Percentiles rank a stretch among this genome's conserved stretches.
These are phyloP conservation scores for Wallacemonas sp. DNA, from an alignment of 208 protist species.

Conservation along the genomic window DNA sequence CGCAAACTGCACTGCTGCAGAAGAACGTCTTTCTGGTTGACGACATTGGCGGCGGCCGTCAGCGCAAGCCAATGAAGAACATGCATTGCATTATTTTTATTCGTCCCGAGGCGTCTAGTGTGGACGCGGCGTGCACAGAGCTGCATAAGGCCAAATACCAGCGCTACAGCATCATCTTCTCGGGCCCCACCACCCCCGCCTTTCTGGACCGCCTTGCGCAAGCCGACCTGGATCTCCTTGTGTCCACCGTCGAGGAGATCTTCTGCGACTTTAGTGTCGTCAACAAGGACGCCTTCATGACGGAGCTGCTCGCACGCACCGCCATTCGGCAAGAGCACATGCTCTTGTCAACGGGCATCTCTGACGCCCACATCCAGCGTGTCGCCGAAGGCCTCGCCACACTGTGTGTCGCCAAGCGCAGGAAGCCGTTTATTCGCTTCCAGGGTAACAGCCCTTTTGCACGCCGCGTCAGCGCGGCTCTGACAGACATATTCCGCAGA, in stretches of 20 bases:
- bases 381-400: slow-evolving; percentile 72
- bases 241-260: slow-evolving; percentile 93
- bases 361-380: slow-evolving; percentile 30
- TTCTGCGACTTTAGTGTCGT: slow-evolving; percentile 95
- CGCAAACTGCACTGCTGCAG: slow-evolving; percentile 94
- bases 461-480: slow-evolving; percentile 60
- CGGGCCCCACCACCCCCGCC: slow-evolving; percentile 71
- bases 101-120: slow-evolving; percentile 90
- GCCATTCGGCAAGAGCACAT: slow-evolving; percentile 35
- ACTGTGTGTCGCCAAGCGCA: slow-evolving; percentile 76
- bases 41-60: slow-evolving; percentile 55
- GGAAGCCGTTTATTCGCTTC: slow-evolving; percentile 68
- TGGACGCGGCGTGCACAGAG: slow-evolving; percentile 83
- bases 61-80: slow-evolving; percentile 89
- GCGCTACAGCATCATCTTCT: slow-evolving; percentile 88
- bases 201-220: slow-evolving; percentile 92
- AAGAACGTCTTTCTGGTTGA: slow-evolving; percentile 97
- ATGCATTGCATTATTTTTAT: slow-evolving; percentile 93
- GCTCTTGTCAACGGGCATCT: slow-evolving; percentile 33
- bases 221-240: slow-evolving; percentile 89
- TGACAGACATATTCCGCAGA: slow-evolving; percentile 63
- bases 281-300: slow-evolving; percentile 82
- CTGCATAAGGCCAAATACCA: slow-evolving; percentile 87
- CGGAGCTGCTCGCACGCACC: slow-evolving; percentile 24
- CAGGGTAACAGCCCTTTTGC: slow-evolving; percentile 64